phyloP scores from a whole-genome alignment of 139 green algal species.

The Tetraselmis chui region DNA sequence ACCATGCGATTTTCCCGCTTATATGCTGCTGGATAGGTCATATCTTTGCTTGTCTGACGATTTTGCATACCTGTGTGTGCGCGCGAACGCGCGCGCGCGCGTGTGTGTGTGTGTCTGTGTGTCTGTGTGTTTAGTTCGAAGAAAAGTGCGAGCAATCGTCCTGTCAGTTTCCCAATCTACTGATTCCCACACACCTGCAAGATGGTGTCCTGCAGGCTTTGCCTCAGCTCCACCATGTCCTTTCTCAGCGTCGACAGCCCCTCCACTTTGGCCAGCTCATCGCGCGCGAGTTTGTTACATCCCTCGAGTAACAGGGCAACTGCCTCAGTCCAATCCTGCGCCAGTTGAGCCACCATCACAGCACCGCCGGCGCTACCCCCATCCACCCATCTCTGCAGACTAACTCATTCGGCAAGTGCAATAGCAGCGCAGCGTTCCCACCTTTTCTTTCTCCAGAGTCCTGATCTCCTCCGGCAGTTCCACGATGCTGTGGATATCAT shows the following conservation, averaged over 20 bases:
- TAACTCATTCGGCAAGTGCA: too few species aligned
- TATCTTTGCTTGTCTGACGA: too few species aligned
- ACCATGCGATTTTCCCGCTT: too few species aligned
- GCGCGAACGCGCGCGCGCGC: too few species aligned
- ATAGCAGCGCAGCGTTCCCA: background rate
- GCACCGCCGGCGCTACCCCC: background rate
- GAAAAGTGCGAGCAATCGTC: too few species aligned
- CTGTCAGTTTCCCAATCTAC: too few species aligned
- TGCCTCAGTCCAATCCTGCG: constrained; percentile 51
- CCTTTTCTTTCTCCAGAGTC: constrained; percentile 31
- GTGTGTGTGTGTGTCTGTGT: too few species aligned
- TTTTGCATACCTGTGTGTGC: too few species aligned
- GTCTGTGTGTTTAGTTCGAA: too few species aligned
- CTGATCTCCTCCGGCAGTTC: constrained; percentile 38
- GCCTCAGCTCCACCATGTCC: constrained; percentile 32
- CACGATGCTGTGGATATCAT: constrained; percentile 48
- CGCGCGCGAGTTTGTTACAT: constrained; percentile 47
- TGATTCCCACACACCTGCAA: background rate
- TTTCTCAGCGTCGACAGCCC: constrained; percentile 43
- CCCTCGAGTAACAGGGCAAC: constrained; percentile 52
- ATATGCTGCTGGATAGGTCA: too few species aligned
- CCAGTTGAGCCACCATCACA: background rate
- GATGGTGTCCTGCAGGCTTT: background rate
- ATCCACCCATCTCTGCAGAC: background rate
- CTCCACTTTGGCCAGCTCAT: constrained; percentile 37